A percentile compares a stretch with the other conserved stretches of the same genome.
These are phyloP conservation scores for Fagopyrum homotropicum DNA, from an alignment of 148 eudicot species.

Conservation along the genomic window DNA sequence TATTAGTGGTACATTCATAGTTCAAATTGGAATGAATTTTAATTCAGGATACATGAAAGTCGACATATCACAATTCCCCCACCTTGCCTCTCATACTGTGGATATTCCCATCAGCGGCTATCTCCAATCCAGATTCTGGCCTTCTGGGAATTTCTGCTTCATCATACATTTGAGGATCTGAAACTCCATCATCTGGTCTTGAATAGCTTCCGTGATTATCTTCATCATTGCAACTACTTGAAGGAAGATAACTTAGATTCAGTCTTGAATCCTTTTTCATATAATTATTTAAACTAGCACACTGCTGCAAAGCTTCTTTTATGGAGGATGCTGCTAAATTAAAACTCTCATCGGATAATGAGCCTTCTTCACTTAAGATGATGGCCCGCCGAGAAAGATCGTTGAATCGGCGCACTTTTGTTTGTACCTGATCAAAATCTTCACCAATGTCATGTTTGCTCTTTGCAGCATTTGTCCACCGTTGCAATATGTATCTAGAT, in stretches of 20 bases:
- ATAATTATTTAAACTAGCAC: conserved; percentile 26
- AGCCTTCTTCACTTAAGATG: conserved; percentile 64
- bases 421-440: conserved; percentile 44
- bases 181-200: conserved; percentile 18
- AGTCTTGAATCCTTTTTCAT: conserved; percentile 29
- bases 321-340: conserved; percentile 35
- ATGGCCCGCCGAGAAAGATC: conserved; percentile 60
- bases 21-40: not conserved
- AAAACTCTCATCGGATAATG: conserved; percentile 51
- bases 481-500: conserved; percentile 47
- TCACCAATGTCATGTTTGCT: conserved; percentile 45
- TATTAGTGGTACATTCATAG: conserved; percentile 9
- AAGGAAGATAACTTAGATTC: conserved; percentile 18
- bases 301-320: conserved; percentile 44
- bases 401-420: conserved; percentile 53
- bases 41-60: not conserved
- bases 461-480: conserved; percentile 63
- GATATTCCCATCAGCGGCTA: conserved; percentile 15
- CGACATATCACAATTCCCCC: conserved; percentile 13
- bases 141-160: conserved; percentile 23
- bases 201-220: conserved; percentile 28
- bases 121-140: conserved; percentile 27
- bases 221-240: conserved; percentile 24
- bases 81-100: conserved; percentile 28
- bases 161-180: conserved; percentile 21